Evolutionary conservation across 139 green algal species (phyloP).

Genomic region (Protoeuglena noctilucae): DNA sequence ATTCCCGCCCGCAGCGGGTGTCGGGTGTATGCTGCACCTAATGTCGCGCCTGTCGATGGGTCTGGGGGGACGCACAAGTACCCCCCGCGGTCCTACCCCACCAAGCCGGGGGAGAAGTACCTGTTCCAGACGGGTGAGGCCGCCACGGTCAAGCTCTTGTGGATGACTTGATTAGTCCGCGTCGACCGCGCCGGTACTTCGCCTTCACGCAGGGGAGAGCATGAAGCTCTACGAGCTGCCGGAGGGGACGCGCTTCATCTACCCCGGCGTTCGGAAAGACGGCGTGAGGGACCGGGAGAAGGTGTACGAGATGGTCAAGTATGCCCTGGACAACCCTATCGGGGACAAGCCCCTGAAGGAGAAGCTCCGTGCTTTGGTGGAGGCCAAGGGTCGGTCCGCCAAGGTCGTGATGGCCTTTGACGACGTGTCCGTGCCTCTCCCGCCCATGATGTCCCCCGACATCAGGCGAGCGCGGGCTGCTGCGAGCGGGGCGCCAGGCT

Average conservation of each 20-base stretch:
- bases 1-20: too few species aligned
- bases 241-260: constrained; percentile 17
- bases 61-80: too few species aligned
- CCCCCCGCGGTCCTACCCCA: too few species aligned
- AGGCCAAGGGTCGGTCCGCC: constrained; percentile 5
- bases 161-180: too few species aligned
- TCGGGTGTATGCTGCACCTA: too few species aligned
- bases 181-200: too few species aligned
- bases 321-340: constrained; percentile 16
- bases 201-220: too few species aligned
- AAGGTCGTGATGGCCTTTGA: constrained; percentile 17
- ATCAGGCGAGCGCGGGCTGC: too few species aligned
- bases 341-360: constrained; percentile 8
- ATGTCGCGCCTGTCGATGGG: too few species aligned
- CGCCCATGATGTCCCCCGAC: too few species aligned
- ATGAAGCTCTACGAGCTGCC: constrained; percentile 17
- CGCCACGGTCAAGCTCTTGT: too few species aligned
- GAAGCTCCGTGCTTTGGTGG: constrained; percentile 7
- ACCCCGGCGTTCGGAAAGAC: constrained; percentile 16
- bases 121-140: constrained; percentile 18
- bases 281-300: neutral
- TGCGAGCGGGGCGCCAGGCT: too few species aligned
- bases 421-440: constrained; percentile 17
- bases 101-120: constrained; percentile 22
- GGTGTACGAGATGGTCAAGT: constrained; percentile 14